Evolutionary conservation across 78 protist species (phyloP), one percentile per base, ranked within the genome.

Genomic region (Speleostelium caveatum): DNA sequence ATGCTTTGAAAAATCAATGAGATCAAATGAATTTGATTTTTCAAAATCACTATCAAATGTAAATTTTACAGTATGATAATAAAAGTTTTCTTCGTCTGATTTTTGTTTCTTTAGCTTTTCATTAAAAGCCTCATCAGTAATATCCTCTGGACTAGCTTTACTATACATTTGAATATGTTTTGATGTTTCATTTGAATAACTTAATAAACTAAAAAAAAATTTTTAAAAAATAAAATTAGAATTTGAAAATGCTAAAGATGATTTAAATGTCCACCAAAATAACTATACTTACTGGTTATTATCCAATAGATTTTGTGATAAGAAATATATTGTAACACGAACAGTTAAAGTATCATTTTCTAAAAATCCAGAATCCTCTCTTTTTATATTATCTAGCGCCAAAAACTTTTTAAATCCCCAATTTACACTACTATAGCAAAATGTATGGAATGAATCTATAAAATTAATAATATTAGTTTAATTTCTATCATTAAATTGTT

Each of bases 341-440:
- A 83, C 91, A n/a, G 91, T 83, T 19, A 83, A 28, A 17, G 91
- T 60, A 33, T 83, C 91, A 69, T 69, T 42, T 12, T 83, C 91
- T 36, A 83, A 53, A 59, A 83, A 83, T 59, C 91, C 91, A 69
- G 58, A 8, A 17, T 73, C 74, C 26, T 51, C 63, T 38, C 53
- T 60, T 60, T 69, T 83, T 6, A 83, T 53, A 24, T 42, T 69
- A 14, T 83, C 91, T 2, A 83, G 51, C 38, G 91, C 55, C 8
- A 83, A 56, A 59, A 83, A 83, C 73, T 83, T 83, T 33, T 83
- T 83, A 49, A 83, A 83, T 30, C 91, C 91, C 91, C 91, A 83
- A 83, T 83, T 83, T 0, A 83, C 91, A 69, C 91, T 83, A 33
- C 91, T 83, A 33, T 83, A 83, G 45, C 91, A 83, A 49, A 83